Base-by-base conservation (phyloP, 2,329 filamentous ascomycete genomes). In the Falciphora oryzae region DNA sequence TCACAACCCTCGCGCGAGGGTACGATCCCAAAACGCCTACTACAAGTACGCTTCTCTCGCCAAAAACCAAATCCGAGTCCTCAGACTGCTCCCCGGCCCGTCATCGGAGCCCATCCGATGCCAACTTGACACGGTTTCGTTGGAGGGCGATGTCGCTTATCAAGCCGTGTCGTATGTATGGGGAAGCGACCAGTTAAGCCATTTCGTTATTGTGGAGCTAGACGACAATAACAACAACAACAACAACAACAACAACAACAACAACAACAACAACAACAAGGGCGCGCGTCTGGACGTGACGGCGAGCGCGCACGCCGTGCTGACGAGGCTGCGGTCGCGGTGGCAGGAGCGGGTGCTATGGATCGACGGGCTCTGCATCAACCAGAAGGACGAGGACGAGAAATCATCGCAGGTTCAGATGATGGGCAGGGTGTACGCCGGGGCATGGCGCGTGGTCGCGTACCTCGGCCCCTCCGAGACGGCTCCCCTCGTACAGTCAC, bases 361-460 rank as follows among this genome's bases (percentile, higher is more conserved):
- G 68, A 63, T 69, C 56, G 68, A 69, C 38, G 65, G 65, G 18
- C 61, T 69, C 4, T 69, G 68, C 63, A 67, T 68, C 68, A 65
- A 69, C 61, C 68, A 68, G 63, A 14, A 50, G 22, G 65, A 67
- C 60, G 27, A 28, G 5, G 59, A 32, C 50, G 68, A 69, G 53
- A 65, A 66, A 35, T 59, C 62, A 14, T 44, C 32, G 14, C 66
- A 69, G 57, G 65, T 69, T 14, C 59, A 44, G 31, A 59, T 62
- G 57, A 69, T 69, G 67, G 38, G 61, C 14, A 58, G 28, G 58
- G 67, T 69, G 59, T 68, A 66, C 64, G 62, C 62, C 28, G 29
- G 29, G 31, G 65, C 66, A 22, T 31, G 28, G 29, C 57, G 56
- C 1, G 64, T 64, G 16, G 50, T 65, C 44, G 61, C 64, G 14